Percentiles rank a stretch among this genome's conserved stretches.
Conservation (phyloP, 352 stramenopile genomes). For the Pythium folliculosum region DNA sequence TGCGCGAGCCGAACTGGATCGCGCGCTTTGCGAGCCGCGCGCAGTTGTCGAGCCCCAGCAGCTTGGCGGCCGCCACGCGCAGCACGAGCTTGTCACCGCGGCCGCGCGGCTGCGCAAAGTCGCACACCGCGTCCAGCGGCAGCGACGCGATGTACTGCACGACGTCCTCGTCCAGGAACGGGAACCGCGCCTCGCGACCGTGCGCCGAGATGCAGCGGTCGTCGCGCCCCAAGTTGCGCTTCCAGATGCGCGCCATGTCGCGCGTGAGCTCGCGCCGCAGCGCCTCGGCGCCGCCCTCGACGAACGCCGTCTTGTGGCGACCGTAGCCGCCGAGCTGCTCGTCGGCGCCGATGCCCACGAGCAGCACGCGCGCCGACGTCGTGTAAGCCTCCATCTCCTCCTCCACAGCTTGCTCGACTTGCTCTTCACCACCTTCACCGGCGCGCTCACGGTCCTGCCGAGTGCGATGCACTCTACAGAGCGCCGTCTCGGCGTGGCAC, state of each 20-base stretch:
- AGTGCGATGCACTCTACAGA: slow-evolving; percentile 40
- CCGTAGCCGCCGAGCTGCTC: slow-evolving; percentile 96
- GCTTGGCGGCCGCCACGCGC: slow-evolving; percentile 59
- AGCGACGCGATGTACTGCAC: slow-evolving; percentile 72
- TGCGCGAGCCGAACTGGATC: slow-evolving; percentile 92
- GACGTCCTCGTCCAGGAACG: slow-evolving; percentile 94
- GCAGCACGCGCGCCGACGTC: slow-evolving; percentile 68
- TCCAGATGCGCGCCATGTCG: slow-evolving; percentile 93
- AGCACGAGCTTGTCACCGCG: slow-evolving; percentile 93
- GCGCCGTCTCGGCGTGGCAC: background rate
- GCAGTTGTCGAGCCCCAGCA: slow-evolving; percentile 8
- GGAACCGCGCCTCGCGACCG: slow-evolving; percentile 92
- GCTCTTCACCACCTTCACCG: background rate
- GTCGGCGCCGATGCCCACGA: slow-evolving; percentile 94
- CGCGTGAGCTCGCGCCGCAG: slow-evolving; percentile 85
- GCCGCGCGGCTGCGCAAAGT: slow-evolving; percentile 75
- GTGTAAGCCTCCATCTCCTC: slow-evolving; percentile 29
- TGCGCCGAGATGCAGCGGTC: slow-evolving; percentile 93
- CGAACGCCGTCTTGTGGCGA: slow-evolving; percentile 90
- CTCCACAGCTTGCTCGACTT: background rate
- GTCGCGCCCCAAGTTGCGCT: slow-evolving; percentile 95
- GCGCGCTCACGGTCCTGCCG: slow-evolving; percentile 10
- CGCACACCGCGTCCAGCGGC: slow-evolving; percentile 71
- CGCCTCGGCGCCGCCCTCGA: slow-evolving; percentile 43
- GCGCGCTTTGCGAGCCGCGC: slow-evolving; percentile 91